Base-by-base conservation (phyloP, 257 asterid genomes). In the Solanum habrochaites region DNA sequence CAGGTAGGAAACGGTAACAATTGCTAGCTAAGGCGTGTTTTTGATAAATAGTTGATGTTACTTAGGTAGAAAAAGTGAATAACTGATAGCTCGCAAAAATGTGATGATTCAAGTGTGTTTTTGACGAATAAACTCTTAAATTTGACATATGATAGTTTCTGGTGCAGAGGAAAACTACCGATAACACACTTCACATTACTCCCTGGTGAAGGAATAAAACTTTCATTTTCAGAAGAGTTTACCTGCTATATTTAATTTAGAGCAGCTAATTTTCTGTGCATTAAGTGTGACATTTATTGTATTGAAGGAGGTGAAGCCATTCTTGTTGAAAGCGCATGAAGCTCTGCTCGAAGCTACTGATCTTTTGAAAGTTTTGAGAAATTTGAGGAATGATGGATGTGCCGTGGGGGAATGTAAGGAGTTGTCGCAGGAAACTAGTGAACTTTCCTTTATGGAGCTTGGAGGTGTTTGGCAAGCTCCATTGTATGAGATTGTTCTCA, bases 401-500 rank as follows among this genome's bases (percentile, higher is more conserved):
- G 42, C 37, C 67, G 90, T 83, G 56, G 93, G 87, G 87, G 87
- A 69, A 58, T n/a, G 60, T 86, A 89, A 74, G 49, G 91, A 92
- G 42, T 86, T 86, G 74, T 85, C 86, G 40, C 43, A 52, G 83
- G 86, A 74, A 89, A 89, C 88, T 88, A 49, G 66, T 31, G 96
- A 92, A 89, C 93, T 94, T 86, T 90, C 93, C 80, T 94, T 95
- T 66, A 92, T 94, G 85, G 92, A 93, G 90, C 86, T 97, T 25
- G 98, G 97, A 88, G 87, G 92, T 88, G 94, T 94, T 90, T 95
- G 98, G 96, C 98, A 97, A 92, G 95, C 98, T 69, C 94, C 94
- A 2, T 87, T 93, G 20, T 95, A 89, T 80, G 98, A 97, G 87
- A 92, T 97, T 73, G 71, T 84, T 84, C 94, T 95, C 66, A 89